Conservation (phyloP, 192 early-diverging fungal species). For the Coemansia sp. region DNA sequence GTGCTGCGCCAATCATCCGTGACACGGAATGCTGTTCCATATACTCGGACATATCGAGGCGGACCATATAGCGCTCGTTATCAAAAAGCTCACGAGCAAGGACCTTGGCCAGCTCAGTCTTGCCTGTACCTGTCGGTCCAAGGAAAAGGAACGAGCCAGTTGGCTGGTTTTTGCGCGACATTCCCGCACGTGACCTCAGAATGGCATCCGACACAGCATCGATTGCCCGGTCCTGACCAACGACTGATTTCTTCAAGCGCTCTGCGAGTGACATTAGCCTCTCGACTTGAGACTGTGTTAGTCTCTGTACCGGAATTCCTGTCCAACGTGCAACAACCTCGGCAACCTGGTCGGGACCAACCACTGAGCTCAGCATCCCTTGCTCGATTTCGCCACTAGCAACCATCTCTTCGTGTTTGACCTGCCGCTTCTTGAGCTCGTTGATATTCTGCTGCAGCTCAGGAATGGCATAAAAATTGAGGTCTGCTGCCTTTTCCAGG, state of each 20-base stretch:
- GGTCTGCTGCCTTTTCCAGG: conserved; percentile 85
- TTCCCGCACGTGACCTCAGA: conserved; percentile 84
- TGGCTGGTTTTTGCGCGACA: conserved; percentile 74
- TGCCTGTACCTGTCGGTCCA: conserved; percentile 96
- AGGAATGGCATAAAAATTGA: conserved; percentile 92
- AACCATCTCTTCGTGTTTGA: conserved; percentile 63
- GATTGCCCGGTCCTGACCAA: conserved; percentile 92
- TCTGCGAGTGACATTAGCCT: conserved; percentile 76
- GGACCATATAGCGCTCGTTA: conserved; percentile 91
- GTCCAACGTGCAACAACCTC: conserved; percentile 97
- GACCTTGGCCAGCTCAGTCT: conserved; percentile 80
- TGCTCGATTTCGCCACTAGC: conserved; percentile 51
- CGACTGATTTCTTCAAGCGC: conserved; percentile 80
- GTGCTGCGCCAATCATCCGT: conserved; percentile 91
- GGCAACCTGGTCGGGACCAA: conserved; percentile 88
- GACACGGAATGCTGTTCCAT: conserved; percentile 89
- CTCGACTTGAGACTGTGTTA: conserved; percentile 85
- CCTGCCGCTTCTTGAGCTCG: conserved; percentile 67
- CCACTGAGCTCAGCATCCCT: conserved; percentile 78
- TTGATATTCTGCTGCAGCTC: conserved; percentile 78
- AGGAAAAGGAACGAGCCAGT: conserved; percentile 95
- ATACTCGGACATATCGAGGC: conserved; percentile 99
- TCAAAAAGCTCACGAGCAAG: conserved; percentile 91
- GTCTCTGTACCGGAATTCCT: conserved; percentile 88
- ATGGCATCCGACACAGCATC: conserved; percentile 91